Conservation (phyloP, 2,329 filamentous ascomycete species). For the Cyanodermella asteris region DNA sequence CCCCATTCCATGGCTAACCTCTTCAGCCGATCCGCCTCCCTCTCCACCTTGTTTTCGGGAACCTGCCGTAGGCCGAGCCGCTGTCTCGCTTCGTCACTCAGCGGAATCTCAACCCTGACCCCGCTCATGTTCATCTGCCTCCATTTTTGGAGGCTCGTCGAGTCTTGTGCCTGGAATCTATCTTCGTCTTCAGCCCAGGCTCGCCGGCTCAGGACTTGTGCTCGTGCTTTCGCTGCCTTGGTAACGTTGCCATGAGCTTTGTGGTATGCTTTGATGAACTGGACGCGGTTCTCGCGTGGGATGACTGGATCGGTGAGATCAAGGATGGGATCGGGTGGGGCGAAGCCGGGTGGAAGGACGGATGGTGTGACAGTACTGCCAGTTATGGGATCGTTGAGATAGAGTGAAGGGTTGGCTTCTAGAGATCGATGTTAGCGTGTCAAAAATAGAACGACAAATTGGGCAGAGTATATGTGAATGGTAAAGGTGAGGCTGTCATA, state of each 20-base stretch:
- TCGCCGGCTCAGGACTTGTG: constrained; percentile 23
- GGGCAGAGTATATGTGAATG: neutral
- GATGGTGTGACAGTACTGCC: constrained; percentile 25
- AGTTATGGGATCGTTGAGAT: constrained; percentile 25
- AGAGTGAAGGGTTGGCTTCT: constrained; percentile 20
- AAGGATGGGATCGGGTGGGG: constrained; percentile 12
- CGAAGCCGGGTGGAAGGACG: constrained; percentile 7
- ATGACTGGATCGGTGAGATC: too few species aligned
- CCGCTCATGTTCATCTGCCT: too few species aligned
- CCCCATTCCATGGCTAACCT: too few species aligned
- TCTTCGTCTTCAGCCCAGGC: constrained; percentile 19
- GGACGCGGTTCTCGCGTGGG: constrained; percentile 16
- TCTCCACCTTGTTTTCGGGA: too few species aligned
- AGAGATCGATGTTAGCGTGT: too few species aligned
- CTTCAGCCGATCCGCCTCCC: too few species aligned
- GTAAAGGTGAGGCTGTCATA: neutral
- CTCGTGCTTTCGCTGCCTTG: constrained; percentile 23
- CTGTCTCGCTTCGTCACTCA: too few species aligned
- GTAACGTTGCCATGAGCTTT: constrained; percentile 20
- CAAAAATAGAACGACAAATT: too few species aligned
- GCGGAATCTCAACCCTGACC: too few species aligned
- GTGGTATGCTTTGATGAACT: constrained; percentile 18
- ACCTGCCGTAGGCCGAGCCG: too few species aligned
- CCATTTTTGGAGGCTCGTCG: too few species aligned
- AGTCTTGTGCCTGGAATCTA: constrained; percentile 2